phyloP scores from a whole-genome alignment of 306 rosid genomes.

The Inga laurina region DNA sequence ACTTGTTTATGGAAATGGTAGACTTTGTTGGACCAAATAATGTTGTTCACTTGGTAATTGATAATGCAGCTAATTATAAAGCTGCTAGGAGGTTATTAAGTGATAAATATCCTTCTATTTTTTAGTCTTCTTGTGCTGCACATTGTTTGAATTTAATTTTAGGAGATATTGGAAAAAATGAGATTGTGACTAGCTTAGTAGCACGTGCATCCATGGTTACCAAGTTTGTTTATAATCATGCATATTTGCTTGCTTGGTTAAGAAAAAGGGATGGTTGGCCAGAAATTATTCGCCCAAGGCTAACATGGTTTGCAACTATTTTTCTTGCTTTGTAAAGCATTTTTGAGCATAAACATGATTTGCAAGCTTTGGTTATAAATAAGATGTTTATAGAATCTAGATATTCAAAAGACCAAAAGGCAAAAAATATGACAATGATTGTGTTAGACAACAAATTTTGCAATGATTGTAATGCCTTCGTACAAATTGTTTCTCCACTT shows the following conservation, averaged over 20 bases:
- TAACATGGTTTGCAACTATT: neutral
- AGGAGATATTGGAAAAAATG: neutral
- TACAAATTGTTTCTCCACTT: too few relatives aligned
- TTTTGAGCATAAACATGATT: neutral
- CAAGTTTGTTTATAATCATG: too few relatives aligned
- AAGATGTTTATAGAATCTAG: too few relatives aligned
- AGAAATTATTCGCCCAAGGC: neutral
- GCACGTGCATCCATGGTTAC: neutral
- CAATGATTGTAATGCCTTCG: too few relatives aligned
- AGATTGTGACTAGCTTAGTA: neutral
- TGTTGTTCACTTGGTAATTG: constrained; percentile 16
- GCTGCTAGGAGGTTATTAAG: neutral
- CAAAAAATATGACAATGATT: too few relatives aligned
- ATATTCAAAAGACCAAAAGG: too few relatives aligned
- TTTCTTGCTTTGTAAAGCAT: neutral
- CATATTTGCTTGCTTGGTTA: neutral
- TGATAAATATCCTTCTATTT: neutral
- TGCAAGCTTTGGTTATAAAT: too few relatives aligned
- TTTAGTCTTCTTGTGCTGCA: neutral
- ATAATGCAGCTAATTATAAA: neutral
- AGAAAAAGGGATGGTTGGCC: constrained; percentile 1
- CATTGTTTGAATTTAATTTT: constrained; percentile 3
- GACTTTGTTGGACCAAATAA: neutral
- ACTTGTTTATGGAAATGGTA: neutral
- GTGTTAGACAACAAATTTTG: too few relatives aligned